Conservation (phyloP, 2,329 filamentous ascomycete genomes). For the Scopulariopsis brevicaulis region DNA sequence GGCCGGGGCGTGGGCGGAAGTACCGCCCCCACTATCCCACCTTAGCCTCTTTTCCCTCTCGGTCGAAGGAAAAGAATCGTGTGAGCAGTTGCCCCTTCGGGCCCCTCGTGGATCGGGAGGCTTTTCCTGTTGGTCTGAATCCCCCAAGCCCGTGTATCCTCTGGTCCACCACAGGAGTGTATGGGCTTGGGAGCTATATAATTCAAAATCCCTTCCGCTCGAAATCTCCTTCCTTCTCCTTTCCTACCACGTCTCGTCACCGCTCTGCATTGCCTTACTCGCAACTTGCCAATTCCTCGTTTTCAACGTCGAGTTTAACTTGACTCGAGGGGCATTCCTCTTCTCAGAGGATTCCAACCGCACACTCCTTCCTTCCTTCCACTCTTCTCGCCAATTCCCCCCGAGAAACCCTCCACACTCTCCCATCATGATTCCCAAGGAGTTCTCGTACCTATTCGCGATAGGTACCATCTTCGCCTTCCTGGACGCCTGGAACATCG, state of each 20-base stretch:
- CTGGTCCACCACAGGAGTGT: background rate
- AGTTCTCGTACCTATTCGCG: slow-evolving; percentile 53
- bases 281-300: background rate
- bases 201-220: background rate
- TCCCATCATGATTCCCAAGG: slow-evolving; percentile 20
- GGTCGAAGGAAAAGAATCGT: background rate
- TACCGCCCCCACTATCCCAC: background rate
- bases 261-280: background rate
- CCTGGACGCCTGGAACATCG: slow-evolving; percentile 57
- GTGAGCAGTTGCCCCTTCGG: background rate
- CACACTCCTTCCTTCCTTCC: background rate
- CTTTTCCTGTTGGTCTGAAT: background rate
- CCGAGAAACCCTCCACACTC: background rate
- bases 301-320: background rate
- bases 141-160: background rate
- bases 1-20: background rate
- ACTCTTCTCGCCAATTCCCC: background rate
- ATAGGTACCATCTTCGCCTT: slow-evolving; percentile 54
- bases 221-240: background rate
- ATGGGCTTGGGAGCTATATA: background rate
- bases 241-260: background rate
- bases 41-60: background rate
- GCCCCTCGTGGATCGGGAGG: background rate
- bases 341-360: background rate
- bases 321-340: background rate